phyloP scores from a whole-genome alignment of 306 rosid genomes.

The Acacia acuminata region DNA sequence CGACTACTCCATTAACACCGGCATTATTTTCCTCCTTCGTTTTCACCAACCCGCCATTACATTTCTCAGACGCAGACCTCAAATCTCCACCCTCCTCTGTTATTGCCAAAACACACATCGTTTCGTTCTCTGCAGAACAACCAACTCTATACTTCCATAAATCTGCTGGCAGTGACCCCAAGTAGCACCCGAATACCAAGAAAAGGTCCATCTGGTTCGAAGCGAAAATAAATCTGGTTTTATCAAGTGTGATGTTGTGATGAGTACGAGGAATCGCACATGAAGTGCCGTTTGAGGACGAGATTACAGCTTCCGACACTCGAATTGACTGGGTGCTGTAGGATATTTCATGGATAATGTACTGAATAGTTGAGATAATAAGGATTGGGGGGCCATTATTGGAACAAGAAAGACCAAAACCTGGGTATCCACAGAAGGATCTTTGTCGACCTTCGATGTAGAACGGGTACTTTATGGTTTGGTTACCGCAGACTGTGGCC shows the following conservation, averaged over 20 bases:
- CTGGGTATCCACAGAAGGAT: slow-evolving; percentile 56
- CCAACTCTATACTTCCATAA: slow-evolving; percentile 11
- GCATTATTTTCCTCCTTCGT: not conserved
- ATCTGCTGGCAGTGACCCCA: not conserved
- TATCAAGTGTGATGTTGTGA: slow-evolving; percentile 19
- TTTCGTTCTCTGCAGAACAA: slow-evolving; percentile 25
- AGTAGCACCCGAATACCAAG: slow-evolving; percentile 40
- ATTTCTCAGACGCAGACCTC: not conserved
- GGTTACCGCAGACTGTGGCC: slow-evolving; percentile 39
- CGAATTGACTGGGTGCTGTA: slow-evolving; percentile 36
- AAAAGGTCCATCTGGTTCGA: not conserved
- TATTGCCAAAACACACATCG: slow-evolving; percentile 42
- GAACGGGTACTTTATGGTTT: slow-evolving; percentile 50
- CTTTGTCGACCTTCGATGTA: slow-evolving; percentile 34
- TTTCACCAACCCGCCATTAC: slow-evolving; percentile 19
- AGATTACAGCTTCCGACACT: slow-evolving; percentile 38
- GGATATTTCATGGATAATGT: slow-evolving; percentile 38
- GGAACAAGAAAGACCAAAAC: slow-evolving; percentile 51
- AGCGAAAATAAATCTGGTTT: not conserved
- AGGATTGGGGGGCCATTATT: slow-evolving; percentile 36
- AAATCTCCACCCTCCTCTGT: not conserved
- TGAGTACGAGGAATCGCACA: not conserved
- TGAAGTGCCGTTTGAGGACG: not conserved
- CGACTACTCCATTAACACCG: slow-evolving; percentile 2
- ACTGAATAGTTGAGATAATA: slow-evolving; percentile 8